Conservation (phyloP, 2,329 filamentous ascomycete species). For the Colletotrichum tamarilloi region DNA sequence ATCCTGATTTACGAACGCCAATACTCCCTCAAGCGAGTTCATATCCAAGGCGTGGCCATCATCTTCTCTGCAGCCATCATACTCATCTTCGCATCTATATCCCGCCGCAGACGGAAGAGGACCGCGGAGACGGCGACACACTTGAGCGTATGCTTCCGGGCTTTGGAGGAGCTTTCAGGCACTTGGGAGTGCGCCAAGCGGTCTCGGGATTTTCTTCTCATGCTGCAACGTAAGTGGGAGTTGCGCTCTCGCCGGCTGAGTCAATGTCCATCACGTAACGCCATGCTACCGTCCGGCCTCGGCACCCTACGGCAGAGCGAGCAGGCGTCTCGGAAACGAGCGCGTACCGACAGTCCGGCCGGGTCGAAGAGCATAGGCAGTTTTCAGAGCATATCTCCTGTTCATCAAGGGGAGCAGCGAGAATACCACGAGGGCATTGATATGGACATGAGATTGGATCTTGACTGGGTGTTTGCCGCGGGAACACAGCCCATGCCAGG, state of each 20-base stretch:
- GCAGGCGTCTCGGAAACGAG: neutral
- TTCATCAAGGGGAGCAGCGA: neutral
- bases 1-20: conserved; percentile 36
- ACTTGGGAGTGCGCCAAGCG: conserved; percentile 41
- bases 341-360: neutral
- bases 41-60: conserved; percentile 40
- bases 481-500: conserved; percentile 10
- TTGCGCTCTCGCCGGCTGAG: neutral
- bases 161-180: conserved; percentile 37
- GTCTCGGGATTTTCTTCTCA: conserved; percentile 38
- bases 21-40: conserved; percentile 37
- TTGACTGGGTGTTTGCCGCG: conserved; percentile 25
- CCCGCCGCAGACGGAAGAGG: conserved; percentile 20
- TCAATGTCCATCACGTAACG: neutral
- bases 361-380: neutral
- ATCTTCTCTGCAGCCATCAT: conserved; percentile 38
- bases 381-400: conserved; percentile 11
- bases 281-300: neutral
- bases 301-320: neutral
- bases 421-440: conserved; percentile 3
- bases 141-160: conserved; percentile 40
- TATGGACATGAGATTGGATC: conserved; percentile 25
- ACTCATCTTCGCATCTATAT: conserved; percentile 38
- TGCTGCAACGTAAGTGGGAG: conserved; percentile 38
- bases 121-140: conserved; percentile 24